phyloP scores from a whole-genome alignment of 805 yeast genomes.

The Ogataea sp. region DNA sequence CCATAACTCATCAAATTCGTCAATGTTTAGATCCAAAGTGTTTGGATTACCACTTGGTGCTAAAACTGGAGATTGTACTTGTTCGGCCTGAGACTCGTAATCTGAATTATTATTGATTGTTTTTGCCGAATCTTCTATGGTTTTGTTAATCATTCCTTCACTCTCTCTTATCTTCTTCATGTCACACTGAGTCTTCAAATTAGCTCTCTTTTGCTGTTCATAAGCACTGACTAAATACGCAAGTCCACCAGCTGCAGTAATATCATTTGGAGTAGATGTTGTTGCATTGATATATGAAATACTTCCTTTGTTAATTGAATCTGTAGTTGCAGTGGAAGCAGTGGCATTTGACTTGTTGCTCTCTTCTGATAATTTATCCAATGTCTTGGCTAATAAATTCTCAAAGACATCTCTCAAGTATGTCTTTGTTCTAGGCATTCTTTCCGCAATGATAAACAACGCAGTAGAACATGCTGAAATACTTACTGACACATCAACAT shows the following conservation, averaged over 20 bases:
- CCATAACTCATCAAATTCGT: slow-evolving; percentile 13
- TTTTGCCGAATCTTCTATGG: no score
- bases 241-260: background rate
- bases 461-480: slow-evolving; percentile 18
- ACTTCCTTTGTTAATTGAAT: background rate
- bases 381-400: slow-evolving; percentile 9
- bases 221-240: background rate
- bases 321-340: background rate
- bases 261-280: background rate
- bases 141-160: background rate
- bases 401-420: slow-evolving; percentile 15
- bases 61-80: background rate
- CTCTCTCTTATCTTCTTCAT: background rate
- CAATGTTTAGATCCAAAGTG: background rate
- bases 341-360: background rate
- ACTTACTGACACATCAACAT: slow-evolving; percentile 13
- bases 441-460: slow-evolving; percentile 15
- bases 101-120: no score
- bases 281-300: background rate
- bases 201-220: background rate
- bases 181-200: background rate
- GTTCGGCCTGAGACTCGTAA: no score
- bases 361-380: slow-evolving; percentile 10
- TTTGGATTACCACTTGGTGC: no score
- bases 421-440: slow-evolving; percentile 15